Evolutionary conservation across 768 basidiomycete genomes (phyloP).

Genomic region (Rubroboletus satanas): DNA sequence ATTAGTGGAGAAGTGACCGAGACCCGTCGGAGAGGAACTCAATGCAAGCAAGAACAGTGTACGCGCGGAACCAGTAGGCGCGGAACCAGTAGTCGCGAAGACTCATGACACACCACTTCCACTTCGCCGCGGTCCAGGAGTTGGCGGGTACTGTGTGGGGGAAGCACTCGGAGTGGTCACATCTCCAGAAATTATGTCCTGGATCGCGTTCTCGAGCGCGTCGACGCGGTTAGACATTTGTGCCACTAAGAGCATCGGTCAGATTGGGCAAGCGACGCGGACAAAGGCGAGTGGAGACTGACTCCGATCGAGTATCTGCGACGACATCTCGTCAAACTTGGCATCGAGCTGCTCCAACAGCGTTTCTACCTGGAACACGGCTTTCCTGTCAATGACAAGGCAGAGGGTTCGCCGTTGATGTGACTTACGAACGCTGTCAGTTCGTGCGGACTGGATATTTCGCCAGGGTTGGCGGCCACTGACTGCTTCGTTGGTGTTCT

Average conservation of each 20-base stretch:
- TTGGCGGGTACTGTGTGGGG: conserved; percentile 42
- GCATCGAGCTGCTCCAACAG: conserved; percentile 83
- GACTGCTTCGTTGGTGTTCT: conserved; percentile 49
- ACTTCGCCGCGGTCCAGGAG: conserved; percentile 40
- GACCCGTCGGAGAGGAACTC: conserved; percentile 3
- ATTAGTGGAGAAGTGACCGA: conserved; percentile 16
- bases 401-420: conserved; percentile 4
- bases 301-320: conserved; percentile 84
- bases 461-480: conserved; percentile 39
- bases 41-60: conserved; percentile 10
- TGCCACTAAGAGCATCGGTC: conserved; percentile 54
- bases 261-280: background rate
- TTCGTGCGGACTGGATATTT: conserved; percentile 91
- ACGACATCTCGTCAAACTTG: conserved; percentile 92
- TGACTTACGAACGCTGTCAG: conserved; percentile 85
- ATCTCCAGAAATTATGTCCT: conserved; percentile 86
- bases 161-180: conserved; percentile 49
- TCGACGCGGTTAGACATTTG: conserved; percentile 94
- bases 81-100: conserved; percentile 11
- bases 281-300: conserved; percentile 29
- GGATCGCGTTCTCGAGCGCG: conserved; percentile 82
- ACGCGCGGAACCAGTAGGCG: conserved; percentile 11
- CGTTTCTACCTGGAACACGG: conserved; percentile 67
- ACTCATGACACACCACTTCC: conserved; percentile 33
- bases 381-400: background rate